Percentiles rank a stretch among this genome's conserved stretches.
phyloP scores from a whole-genome alignment of 1,284 basidiomycete genomes.

The Trametes hirsuta region DNA sequence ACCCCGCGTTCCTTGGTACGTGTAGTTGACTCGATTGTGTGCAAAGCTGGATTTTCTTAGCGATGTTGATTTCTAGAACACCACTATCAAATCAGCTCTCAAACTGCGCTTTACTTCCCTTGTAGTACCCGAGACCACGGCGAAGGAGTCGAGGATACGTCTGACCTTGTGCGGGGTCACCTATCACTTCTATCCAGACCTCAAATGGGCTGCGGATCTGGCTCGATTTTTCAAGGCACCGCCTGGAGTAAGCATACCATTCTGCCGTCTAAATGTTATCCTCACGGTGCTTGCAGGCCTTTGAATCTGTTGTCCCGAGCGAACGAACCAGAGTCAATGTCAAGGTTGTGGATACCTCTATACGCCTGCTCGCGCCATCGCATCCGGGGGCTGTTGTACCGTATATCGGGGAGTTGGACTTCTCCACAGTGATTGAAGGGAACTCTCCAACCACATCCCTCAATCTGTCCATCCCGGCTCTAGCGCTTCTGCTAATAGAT shows the following conservation, averaged over 20 bases:
- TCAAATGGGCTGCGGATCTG: conserved; percentile 70
- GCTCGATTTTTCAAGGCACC: conserved; percentile 79
- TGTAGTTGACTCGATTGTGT: background rate
- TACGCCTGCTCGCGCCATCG: conserved; percentile 62
- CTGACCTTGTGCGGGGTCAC: conserved; percentile 70
- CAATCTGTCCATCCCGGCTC: conserved; percentile 49
- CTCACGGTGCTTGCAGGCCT: conserved; percentile 56
- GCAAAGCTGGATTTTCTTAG: background rate
- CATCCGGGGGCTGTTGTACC: conserved; percentile 69
- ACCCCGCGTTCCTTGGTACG: conserved; percentile 58
- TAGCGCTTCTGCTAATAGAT: conserved; percentile 65
- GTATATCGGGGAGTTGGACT: conserved; percentile 65
- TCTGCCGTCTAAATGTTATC: background rate
- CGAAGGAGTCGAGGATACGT: conserved; percentile 82
- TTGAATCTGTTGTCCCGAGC: conserved; percentile 91
- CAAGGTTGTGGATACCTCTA: conserved; percentile 69
- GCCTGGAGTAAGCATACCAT: conserved; percentile 71
- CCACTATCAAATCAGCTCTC: conserved; percentile 54
- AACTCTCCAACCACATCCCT: conserved; percentile 61
- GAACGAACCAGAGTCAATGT: conserved; percentile 80
- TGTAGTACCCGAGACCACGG: conserved; percentile 62
- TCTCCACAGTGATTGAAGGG: conserved; percentile 75
- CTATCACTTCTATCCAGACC: conserved; percentile 64
- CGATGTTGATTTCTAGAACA: conserved; percentile 38
- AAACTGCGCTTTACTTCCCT: conserved; percentile 73